Evolutionary conservation across 177 flowering plant species (phyloP), one percentile per base, ranked within the genome.

Genomic region (Vitis hybrid): DNA sequence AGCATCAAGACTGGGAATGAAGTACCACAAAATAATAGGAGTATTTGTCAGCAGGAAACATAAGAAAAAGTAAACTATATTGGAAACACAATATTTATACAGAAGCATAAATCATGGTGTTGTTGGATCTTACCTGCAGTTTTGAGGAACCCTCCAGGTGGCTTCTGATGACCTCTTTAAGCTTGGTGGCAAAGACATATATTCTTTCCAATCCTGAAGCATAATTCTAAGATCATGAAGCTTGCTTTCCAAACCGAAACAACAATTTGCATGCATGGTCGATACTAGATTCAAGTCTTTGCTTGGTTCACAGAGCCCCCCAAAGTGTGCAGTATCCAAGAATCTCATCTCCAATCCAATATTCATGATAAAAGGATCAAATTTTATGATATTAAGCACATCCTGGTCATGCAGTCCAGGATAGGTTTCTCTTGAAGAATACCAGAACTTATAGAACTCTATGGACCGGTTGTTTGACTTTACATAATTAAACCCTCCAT

Each of bases 251-350:
- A 78, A 64, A 11, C 81, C 81, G 55, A 68, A 15, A 66, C 78
- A 78, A 56, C 81, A 78, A 66, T 75, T 75, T 4, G 73, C 81
- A 69, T 75, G 81, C 78, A 78, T 78, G 1, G 81, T 78, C 32
- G 78, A 78, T 16, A 78, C 78, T 66, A 40, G 59, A 51, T 75
- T 72, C 67, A 78, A 64, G 69, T 75, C 73, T 57, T 66, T 64
- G 60, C 78, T 78, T 19, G 78, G 78, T 75, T 79, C 81, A 75
- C 81, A 79, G 52, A 79, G 58, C 32, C 81, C 81, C 35, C 81
- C 81, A 52, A 79, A 79, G 56, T 75, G 69, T 10, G 81, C 59
- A 50, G 81, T 79, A 64, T 67, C 64, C 40, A 78, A 49, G 69
- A 79, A 79, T 62, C 76, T 72, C 74, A 75, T 69, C 56, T 62